phyloP scores from a whole-genome alignment of 2,329 filamentous ascomycete species.

The Cladosporium sp. region DNA sequence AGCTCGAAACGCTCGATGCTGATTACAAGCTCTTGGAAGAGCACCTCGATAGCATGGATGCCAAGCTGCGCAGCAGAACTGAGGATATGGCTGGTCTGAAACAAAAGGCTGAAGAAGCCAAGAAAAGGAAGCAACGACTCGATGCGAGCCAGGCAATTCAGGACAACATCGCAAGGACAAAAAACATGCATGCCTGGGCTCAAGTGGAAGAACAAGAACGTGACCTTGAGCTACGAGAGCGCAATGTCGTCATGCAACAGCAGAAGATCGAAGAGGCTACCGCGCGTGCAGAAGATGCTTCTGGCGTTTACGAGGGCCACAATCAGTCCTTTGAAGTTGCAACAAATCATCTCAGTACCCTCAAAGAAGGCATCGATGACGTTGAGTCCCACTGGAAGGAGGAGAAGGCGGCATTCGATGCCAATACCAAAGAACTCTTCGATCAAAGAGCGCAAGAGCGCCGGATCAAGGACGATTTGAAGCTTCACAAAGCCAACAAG shows the following conservation, averaged over 20 bases:
- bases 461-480: conserved; percentile 57
- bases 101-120: conserved; percentile 56
- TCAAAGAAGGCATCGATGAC: conserved; percentile 36
- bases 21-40: conserved; percentile 85
- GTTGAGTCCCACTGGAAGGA: conserved; percentile 45
- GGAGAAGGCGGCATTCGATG: conserved; percentile 51
- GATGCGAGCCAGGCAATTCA: conserved; percentile 64
- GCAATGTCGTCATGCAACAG: conserved; percentile 32
- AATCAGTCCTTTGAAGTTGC: conserved; percentile 38
- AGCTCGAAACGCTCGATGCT: conserved; percentile 84
- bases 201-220: conserved; percentile 75
- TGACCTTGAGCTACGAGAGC: conserved; percentile 26
- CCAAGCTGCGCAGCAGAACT: conserved; percentile 57
- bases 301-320: conserved; percentile 41
- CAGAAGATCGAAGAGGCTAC: conserved; percentile 48
- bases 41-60: conserved; percentile 67
- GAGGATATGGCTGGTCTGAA: conserved; percentile 63
- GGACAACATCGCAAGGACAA: conserved; percentile 55
- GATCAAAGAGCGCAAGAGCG: conserved; percentile 54
- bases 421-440: conserved; percentile 23
- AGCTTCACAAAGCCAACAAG: conserved; percentile 45
- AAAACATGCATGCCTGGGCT: conserved; percentile 75
- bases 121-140: conserved; percentile 60
- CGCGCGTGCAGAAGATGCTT: conserved; percentile 41
- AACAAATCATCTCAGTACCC: conserved; percentile 30